Evolutionary conservation across 345 rosid species (phyloP), one percentile per base, ranked within the genome.

Genomic region (Conringia planisiliqua): DNA sequence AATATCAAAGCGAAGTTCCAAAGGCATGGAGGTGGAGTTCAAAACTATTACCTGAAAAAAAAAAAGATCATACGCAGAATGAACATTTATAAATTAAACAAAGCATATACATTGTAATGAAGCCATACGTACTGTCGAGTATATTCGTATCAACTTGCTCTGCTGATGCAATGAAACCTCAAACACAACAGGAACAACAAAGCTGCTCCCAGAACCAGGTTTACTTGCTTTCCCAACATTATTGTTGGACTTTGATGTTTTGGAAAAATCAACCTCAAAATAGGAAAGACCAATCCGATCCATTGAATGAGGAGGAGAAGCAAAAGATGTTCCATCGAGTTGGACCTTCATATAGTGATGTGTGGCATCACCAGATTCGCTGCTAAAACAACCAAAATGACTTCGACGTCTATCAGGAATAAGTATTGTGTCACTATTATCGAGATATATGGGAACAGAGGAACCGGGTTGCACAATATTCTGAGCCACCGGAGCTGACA

Each of bases 1-100:
- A 82, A 91, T 93, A 69, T 93, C 98, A 77, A 93, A 93, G 76
- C 97, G 90, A 68, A 93, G 79, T 82, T 93, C 97, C 83, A 91
- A 52, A 29, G 97, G 94, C 79, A 86, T 70, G 61, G 91, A 84
- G 57, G 96, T 91, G 60, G 85, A 84, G 84, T 93, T 93, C 36
- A 83, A 78, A 71, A 93, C 71, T 74, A 89, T 82, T 58, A 93
- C 98, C 98, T 93, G 86, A 79, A 82, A 75, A 77, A 48, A 64
- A 66, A 22, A 73, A 62, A 47, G 62, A 54, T 48, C 62, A 66
- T 70, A 80, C 43, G n/a, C 66, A 30, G 63, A 62, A 51, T 55
- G 62, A 58, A 56, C 44, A 76, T 10, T 40, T 61, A 7, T 60
- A 56, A 51, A 66, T 22, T 78, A 29, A 38, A 61, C 4, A 22